These are phyloP conservation scores for Claviceps arundinis DNA, from an alignment of 2,329 filamentous ascomycete genomes.

Conservation along the genomic window DNA sequence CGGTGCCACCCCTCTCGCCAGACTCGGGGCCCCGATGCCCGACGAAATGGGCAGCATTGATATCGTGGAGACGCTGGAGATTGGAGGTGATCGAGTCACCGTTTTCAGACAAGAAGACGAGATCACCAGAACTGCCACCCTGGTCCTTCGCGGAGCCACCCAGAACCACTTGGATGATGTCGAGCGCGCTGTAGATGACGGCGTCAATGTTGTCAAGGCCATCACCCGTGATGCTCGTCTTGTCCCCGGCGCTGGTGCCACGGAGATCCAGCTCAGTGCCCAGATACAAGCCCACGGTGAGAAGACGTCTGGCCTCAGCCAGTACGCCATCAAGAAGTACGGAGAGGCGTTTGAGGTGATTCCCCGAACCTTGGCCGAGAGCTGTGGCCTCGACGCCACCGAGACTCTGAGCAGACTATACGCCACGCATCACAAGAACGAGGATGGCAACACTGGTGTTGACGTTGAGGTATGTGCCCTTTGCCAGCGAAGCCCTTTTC, in stretches of 20 bases:
- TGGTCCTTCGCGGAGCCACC: constrained; percentile 88
- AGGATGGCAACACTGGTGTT: constrained; percentile 82
- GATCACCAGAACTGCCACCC: constrained; percentile 79
- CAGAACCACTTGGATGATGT: constrained; percentile 97
- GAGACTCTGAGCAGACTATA: constrained; percentile 88
- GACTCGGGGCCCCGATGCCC: constrained; percentile 96
- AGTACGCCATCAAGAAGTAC: constrained; percentile 96
- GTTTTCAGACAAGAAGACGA: constrained; percentile 97
- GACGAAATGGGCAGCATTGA: constrained; percentile 97
- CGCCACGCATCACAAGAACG: constrained; percentile 79
- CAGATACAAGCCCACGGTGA: constrained; percentile 82
- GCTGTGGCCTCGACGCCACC: constrained; percentile 90
- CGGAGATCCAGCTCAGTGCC: constrained; percentile 88
- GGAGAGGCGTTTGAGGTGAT: constrained; percentile 97
- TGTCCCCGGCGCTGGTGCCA: constrained; percentile 86
- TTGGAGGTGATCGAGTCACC: constrained; percentile 93
- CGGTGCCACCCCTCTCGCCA: constrained; percentile 88
- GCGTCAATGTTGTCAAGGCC: constrained; percentile 96
- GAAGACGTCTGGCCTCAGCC: constrained; percentile 80
- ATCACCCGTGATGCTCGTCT: constrained; percentile 87
- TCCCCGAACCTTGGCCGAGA: constrained; percentile 85
- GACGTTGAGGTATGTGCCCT: constrained; percentile 59
- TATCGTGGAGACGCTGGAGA: constrained; percentile 91
- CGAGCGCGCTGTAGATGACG: constrained; percentile 92
- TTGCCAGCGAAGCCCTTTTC: neutral